Evolutionary conservation across 768 basidiomycete species (phyloP), one percentile per base, ranked within the genome.

Genomic region (Tricholoma sp.): DNA sequence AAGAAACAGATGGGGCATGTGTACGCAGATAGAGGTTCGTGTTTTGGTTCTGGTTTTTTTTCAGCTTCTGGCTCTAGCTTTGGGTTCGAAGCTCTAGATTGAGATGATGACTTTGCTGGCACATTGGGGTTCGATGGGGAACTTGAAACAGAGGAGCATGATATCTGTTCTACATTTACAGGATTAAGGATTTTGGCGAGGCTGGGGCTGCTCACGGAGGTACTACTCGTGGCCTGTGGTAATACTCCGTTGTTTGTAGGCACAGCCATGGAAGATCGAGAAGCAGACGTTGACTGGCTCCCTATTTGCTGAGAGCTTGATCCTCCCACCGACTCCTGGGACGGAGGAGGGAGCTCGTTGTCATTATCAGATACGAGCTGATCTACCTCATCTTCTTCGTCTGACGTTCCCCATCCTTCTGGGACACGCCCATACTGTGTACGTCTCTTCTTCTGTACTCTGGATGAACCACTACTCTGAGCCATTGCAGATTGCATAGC

Each of bases 1-100:
- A 76, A 84, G 75, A 90, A 89, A 66, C 90, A 91, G 59, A 91
- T 86, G 9, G 90, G 90, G 64, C 90, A 91, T 0, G 80, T 82
- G 66, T 89, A 91, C n/a, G 77, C 71, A 0, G 85, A 78, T 14
- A 89, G 76, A 0, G 68, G 73, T 29, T 79, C 76, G 10, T 67
- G 55, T 53, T 46, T 22, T 18, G 51, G 52, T 18, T n/a, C 7
- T 46, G 21, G 45, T 12, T 56, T 2, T 43, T 6, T 43, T 54
- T 41, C 18, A 18, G 51, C 45, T 18, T 50, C 16, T 24, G 21
- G 45, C n/a, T 56, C 6, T 12, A n/a, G 49, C 61, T 59, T 29
- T 61, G 56, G 4, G 54, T 6, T 37, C 49, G 31, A 54, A 32
- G 31, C 57, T 51, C 18, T 61, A 24, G 7, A 61, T 22, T n/a